These are phyloP conservation scores for Pelargonium cotyledonis DNA, from an alignment of 441 rosid genomes.

Conservation along the genomic window DNA sequence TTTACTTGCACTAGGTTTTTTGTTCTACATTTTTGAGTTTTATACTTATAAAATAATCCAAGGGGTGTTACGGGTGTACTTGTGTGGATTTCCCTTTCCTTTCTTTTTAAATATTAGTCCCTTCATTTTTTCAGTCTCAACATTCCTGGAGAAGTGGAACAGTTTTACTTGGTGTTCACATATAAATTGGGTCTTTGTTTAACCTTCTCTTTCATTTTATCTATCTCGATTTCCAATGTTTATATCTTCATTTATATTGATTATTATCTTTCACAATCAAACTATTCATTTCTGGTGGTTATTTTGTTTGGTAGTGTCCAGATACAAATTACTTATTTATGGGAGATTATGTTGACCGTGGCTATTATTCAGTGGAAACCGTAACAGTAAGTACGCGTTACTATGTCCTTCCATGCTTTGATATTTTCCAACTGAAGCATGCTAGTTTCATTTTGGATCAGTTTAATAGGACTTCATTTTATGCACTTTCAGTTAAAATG, in stretches of 20 bases:
- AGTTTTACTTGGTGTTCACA: background rate
- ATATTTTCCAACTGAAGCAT: background rate
- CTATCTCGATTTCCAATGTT: background rate
- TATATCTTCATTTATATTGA: background rate
- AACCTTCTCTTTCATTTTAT: background rate
- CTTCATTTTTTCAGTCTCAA: background rate
- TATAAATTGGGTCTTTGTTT: background rate
- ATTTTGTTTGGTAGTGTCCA: conserved; percentile 45
- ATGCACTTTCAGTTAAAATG: background rate
- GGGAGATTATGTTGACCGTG: conserved; percentile 77
- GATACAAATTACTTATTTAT: conserved; percentile 71
- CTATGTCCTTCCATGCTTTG: background rate
- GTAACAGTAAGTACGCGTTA: conserved; percentile 52
- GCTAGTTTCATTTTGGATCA: background rate
- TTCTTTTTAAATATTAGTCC: too few relatives aligned
- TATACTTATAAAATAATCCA: too few relatives aligned
- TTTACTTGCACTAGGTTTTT: too few relatives aligned
- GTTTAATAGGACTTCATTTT: background rate
- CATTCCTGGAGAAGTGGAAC: background rate
- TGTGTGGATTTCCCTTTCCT: too few relatives aligned
- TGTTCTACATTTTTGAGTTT: too few relatives aligned
- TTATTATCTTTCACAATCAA: background rate
- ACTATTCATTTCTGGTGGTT: conserved; percentile 11
- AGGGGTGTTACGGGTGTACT: too few relatives aligned
- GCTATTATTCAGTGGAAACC: conserved; percentile 83